A percentile compares a stretch with the other conserved stretches of the same genome.
Evolutionary conservation across 371 early-diverging fungal genomes (phyloP).

Genomic region (Nosema muscidifuracis): DNA sequence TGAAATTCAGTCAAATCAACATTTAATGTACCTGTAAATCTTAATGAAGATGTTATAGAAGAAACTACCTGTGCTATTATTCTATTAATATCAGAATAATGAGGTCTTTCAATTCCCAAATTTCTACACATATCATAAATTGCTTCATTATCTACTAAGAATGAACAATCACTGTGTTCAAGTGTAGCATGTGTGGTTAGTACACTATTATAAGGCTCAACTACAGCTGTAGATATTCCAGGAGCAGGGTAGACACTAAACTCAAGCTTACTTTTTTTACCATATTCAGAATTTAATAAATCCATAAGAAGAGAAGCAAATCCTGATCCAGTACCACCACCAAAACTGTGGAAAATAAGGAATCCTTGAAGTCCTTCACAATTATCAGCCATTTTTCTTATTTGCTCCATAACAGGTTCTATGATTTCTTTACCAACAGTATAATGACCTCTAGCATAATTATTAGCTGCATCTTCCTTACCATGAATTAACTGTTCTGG

Average conservation of each 20-base stretch:
- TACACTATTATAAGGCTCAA: slow-evolving; percentile 85
- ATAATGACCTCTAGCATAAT: slow-evolving; percentile 98
- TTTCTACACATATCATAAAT: slow-evolving; percentile 94
- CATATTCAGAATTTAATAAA: slow-evolving; percentile 86
- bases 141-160: slow-evolving; percentile 93
- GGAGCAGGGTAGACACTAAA: slow-evolving; percentile 98
- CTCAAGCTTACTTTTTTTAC: slow-evolving; percentile 94
- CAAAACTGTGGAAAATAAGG: slow-evolving; percentile 86
- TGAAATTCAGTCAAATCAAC: slow-evolving; percentile 91
- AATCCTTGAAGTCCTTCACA: slow-evolving; percentile 71
- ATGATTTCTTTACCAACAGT: slow-evolving; percentile 94
- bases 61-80: slow-evolving; percentile 97
- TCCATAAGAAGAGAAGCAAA: slow-evolving; percentile 93
- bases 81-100: slow-evolving; percentile 91
- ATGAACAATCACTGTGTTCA: slow-evolving; percentile 93
- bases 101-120: slow-evolving; percentile 90
- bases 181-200: slow-evolving; percentile 87
- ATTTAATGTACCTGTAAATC: slow-evolving; percentile 89
- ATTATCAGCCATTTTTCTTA: slow-evolving; percentile 89
- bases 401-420: slow-evolving; percentile 84
- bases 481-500: slow-evolving; percentile 94
- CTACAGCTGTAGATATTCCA: slow-evolving; percentile 88
- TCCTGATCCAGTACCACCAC: slow-evolving; percentile 96
- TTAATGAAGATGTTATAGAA: slow-evolving; percentile 88
- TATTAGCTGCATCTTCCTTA: slow-evolving; percentile 98